A percentile compares a stretch with the other conserved stretches of the same genome.
Evolutionary conservation across 495 filamentous ascomycete species (phyloP).

Genomic region (Xylaria scruposa): DNA sequence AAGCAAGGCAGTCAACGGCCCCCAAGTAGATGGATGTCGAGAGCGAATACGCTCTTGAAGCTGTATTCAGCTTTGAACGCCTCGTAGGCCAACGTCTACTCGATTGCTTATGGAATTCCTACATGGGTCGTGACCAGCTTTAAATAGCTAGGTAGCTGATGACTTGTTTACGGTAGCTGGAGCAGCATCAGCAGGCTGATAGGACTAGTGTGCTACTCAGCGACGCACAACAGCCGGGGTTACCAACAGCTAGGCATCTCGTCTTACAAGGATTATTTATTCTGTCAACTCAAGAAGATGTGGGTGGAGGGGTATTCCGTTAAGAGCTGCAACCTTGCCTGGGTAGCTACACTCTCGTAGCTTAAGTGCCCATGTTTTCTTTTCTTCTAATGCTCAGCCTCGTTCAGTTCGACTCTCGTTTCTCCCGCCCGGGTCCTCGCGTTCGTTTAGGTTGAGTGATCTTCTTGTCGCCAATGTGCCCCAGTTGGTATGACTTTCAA

Average conservation of each 20-base stretch:
- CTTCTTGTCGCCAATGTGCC: background rate
- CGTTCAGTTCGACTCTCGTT: slow-evolving; percentile 20
- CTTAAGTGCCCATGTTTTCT: slow-evolving; percentile 9
- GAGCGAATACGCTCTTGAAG: background rate
- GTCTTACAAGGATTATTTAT: slow-evolving; percentile 23
- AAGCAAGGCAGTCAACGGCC: slow-evolving; percentile 8
- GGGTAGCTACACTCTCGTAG: slow-evolving; percentile 11
- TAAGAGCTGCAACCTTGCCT: slow-evolving; percentile 22
- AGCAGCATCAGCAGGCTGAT: slow-evolving; percentile 8
- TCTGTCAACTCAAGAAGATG: slow-evolving; percentile 6
- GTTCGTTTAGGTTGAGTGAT: slow-evolving; percentile 15
- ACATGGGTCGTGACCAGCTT: background rate
- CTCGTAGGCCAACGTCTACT: background rate
- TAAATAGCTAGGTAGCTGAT: background rate
- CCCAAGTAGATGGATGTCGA: background rate
- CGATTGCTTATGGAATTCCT: background rate
- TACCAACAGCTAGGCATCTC: slow-evolving; percentile 4
- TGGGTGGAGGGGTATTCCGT: slow-evolving; percentile 15
- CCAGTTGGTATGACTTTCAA: slow-evolving; percentile 12
- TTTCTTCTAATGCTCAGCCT: slow-evolving; percentile 26
- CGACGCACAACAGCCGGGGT: slow-evolving; percentile 18
- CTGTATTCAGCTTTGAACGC: slow-evolving; percentile 1
- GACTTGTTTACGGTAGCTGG: background rate
- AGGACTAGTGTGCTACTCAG: slow-evolving; percentile 14
- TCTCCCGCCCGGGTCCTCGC: background rate